Percentiles rank a stretch among this genome's conserved stretches.
Conservation (phyloP, 164 flowering plant species). For the Tetrastigma voinierianum region DNA sequence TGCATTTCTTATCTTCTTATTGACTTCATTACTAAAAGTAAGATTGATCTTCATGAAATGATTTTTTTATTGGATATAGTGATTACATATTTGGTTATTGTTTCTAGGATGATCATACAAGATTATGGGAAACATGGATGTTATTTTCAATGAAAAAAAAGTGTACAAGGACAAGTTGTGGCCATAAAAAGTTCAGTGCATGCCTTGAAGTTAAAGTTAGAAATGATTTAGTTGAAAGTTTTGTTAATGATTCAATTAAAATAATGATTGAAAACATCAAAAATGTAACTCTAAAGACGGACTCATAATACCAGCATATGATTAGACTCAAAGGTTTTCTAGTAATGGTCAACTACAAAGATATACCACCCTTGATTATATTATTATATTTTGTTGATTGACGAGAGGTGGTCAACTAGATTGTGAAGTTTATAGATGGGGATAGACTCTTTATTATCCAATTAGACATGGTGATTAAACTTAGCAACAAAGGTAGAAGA, state of each 20-base stretch:
- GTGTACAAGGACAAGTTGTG: not conserved
- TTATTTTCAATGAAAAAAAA: slow-evolving; percentile 1
- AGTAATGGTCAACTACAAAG: too few relatives aligned
- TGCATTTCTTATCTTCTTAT: too few relatives aligned
- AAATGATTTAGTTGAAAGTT: not conserved
- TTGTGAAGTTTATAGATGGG: not conserved
- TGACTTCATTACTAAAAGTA: too few relatives aligned
- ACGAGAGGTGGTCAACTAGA: not conserved
- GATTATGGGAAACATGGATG: slow-evolving; percentile 1
- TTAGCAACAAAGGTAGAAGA: slow-evolving; percentile 1
- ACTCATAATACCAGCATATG: not conserved
- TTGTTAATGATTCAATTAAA: not conserved
- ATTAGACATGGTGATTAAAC: not conserved
- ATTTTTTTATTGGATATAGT: slow-evolving; percentile 7
- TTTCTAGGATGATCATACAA: slow-evolving; percentile 10
- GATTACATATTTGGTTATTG: not conserved
- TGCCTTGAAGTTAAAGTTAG: not conserved
- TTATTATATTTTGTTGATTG: not conserved
- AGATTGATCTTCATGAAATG: too few relatives aligned
- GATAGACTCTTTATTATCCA: slow-evolving; percentile 1
- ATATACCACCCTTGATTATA: not conserved
- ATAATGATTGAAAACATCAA: not conserved
- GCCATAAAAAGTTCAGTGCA: not conserved
- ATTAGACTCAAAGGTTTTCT: not conserved
- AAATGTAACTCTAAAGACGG: not conserved